These are phyloP conservation scores for Persicaria tinctoria DNA, from an alignment of 148 eudicot species.

Conservation along the genomic window DNA sequence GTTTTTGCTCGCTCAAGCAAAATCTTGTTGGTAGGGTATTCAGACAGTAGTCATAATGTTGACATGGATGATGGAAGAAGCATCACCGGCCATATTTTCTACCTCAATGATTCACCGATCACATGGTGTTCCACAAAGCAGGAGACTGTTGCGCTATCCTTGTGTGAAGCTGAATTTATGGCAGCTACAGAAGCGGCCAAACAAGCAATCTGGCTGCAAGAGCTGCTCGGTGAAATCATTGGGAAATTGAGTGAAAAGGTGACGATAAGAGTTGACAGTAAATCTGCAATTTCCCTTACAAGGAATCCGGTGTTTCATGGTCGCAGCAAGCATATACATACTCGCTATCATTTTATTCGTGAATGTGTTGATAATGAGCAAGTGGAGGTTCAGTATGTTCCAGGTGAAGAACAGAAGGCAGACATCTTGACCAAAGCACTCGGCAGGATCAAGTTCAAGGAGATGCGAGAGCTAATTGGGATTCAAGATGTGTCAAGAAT, in stretches of 20 bases:
- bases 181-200: constrained; percentile 1
- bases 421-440: constrained; percentile 1
- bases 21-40: background rate
- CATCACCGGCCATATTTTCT: constrained; percentile 12
- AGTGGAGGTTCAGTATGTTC: background rate
- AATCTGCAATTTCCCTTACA: background rate
- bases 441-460: background rate
- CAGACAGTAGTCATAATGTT: constrained; percentile 12
- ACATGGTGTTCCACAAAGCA: constrained; percentile 3
- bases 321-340: background rate
- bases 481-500: constrained; percentile 3
- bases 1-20: background rate
- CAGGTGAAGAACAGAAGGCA: background rate
- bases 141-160: constrained; percentile 12
- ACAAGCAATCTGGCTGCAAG: constrained; percentile 1
- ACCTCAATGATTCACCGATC: background rate
- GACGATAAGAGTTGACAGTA: background rate
- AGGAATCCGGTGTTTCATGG: background rate
- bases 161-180: constrained; percentile 7
- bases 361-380: background rate
- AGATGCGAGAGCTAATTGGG: constrained; percentile 8
- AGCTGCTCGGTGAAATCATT: background rate
- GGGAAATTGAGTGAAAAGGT: background rate
- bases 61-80: constrained; percentile 15
- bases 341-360: background rate